Evolutionary conservation across 2,329 filamentous ascomycete species (phyloP).

Genomic region (Parastagonospora avenae): DNA sequence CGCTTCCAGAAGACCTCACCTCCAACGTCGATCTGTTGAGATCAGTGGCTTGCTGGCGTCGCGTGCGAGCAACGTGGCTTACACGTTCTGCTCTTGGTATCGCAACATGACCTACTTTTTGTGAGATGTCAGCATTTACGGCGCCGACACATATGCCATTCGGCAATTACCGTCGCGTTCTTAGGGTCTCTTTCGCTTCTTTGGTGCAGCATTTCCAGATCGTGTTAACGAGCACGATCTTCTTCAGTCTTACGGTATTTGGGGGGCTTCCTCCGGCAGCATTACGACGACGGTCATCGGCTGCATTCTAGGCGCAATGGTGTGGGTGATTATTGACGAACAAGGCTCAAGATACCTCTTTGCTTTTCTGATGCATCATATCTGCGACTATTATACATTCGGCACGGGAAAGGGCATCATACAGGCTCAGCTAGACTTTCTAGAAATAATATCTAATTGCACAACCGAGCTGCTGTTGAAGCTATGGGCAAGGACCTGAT

Average conservation of each 20-base stretch:
- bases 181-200: conserved; percentile 8
- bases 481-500: not conserved
- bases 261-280: conserved; percentile 4
- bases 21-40: conserved; percentile 33
- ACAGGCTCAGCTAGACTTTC: conserved; percentile 1
- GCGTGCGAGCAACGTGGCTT: conserved; percentile 40
- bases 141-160: conserved; percentile 9
- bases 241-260: conserved; percentile 6
- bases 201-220: not conserved
- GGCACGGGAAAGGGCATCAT: not conserved
- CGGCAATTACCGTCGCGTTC: conserved; percentile 13
- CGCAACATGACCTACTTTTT: conserved; percentile 21
- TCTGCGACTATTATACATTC: not conserved
- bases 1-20: conserved; percentile 31
- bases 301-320: not conserved
- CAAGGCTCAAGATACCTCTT: conserved; percentile 6
- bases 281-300: conserved; percentile 2
- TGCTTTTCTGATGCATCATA: conserved; percentile 3
- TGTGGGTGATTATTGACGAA: not conserved
- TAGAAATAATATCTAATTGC: conserved; percentile 6
- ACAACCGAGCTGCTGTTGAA: not conserved
- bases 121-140: conserved; percentile 12
- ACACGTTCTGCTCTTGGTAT: conserved; percentile 28
- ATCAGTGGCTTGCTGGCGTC: conserved; percentile 43
- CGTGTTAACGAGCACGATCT: not conserved